These are phyloP conservation scores for Acanthamoeba healyi DNA, from an alignment of 208 protist species.

Conservation along the genomic window DNA sequence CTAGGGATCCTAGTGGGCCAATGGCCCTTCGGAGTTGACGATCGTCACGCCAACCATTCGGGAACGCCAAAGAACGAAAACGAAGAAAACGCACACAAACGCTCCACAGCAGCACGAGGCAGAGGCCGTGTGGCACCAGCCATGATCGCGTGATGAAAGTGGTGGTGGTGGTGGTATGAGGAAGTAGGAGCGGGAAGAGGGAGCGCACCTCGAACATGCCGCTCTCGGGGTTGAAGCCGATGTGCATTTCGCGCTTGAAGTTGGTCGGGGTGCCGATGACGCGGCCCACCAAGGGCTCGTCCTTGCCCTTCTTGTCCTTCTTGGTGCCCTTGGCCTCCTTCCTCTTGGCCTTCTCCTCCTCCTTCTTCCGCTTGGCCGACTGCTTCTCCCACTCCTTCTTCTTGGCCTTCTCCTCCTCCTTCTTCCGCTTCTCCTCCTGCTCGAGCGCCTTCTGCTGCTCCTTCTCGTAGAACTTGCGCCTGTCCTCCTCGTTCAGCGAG, in stretches of 20 bases:
- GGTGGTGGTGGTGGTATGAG: not conserved
- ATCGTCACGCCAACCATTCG: no score
- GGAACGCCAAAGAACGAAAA: not conserved
- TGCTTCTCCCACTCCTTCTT: slow-evolving; percentile 47
- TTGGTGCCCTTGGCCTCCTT: slow-evolving; percentile 9
- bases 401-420: slow-evolving; percentile 36
- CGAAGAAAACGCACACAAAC: not conserved
- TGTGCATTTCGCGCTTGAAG: slow-evolving; percentile 71
- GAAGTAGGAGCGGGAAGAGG: not conserved
- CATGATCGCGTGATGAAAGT: no score
- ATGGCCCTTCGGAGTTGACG: no score
- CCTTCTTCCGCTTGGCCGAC: slow-evolving; percentile 34
- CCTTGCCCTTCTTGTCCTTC: slow-evolving; percentile 23
- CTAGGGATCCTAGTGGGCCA: no score
- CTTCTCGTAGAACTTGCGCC: slow-evolving; percentile 66
- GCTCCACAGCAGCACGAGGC: not conserved
- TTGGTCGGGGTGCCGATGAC: slow-evolving; percentile 40
- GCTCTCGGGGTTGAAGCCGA: slow-evolving; percentile 57
- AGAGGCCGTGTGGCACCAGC: no score
- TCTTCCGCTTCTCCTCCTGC: slow-evolving; percentile 23
- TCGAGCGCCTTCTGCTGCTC: not conserved
- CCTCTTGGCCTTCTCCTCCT: slow-evolving; percentile 54
- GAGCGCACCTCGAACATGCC: slow-evolving; percentile 68
- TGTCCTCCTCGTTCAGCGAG: slow-evolving; percentile 42
- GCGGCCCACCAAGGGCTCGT: slow-evolving; percentile 26